Conservation (phyloP, 352 stramenopile genomes). For the Globisporangium emineosum region DNA sequence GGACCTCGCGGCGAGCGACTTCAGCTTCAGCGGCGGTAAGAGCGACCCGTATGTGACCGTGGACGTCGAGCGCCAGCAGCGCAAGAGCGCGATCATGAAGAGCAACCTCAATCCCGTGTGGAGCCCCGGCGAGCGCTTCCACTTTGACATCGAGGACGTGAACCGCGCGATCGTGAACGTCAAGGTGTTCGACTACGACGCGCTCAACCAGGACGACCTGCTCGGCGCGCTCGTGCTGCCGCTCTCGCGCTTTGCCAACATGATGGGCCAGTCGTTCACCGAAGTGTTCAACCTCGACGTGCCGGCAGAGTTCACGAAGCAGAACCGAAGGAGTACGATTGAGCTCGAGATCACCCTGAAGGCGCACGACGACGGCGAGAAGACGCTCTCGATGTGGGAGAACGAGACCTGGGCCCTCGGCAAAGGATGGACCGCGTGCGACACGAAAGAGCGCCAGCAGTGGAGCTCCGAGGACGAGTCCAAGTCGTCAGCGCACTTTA, state of each 20-base stretch:
- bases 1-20: constrained; percentile 65
- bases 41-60: constrained; percentile 78
- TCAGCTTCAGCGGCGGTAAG: constrained; percentile 47
- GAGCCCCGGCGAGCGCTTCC: constrained; percentile 52
- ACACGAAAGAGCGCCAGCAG: constrained; percentile 42
- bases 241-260: constrained; percentile 42
- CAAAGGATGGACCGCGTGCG: constrained; percentile 43
- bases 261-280: constrained; percentile 37
- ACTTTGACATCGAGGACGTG: constrained; percentile 48
- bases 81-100: constrained; percentile 58
- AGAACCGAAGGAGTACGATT: constrained; percentile 49
- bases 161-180: constrained; percentile 44
- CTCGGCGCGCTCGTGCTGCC: constrained; percentile 52
- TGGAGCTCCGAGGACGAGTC: constrained; percentile 55
- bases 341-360: constrained; percentile 53
- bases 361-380: constrained; percentile 31
- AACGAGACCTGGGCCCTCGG: constrained; percentile 57
- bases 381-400: constrained; percentile 54
- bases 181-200: constrained; percentile 67
- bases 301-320: constrained; percentile 31
- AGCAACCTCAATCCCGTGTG: constrained; percentile 69
- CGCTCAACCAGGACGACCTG: constrained; percentile 60
- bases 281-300: constrained; percentile 56
- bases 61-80: constrained; percentile 40
- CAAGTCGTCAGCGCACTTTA: constrained; percentile 42